Evolutionary conservation across 352 stramenopile genomes (phyloP), one percentile per base, ranked within the genome.

Genomic region (Globisporangium cystogenes): DNA sequence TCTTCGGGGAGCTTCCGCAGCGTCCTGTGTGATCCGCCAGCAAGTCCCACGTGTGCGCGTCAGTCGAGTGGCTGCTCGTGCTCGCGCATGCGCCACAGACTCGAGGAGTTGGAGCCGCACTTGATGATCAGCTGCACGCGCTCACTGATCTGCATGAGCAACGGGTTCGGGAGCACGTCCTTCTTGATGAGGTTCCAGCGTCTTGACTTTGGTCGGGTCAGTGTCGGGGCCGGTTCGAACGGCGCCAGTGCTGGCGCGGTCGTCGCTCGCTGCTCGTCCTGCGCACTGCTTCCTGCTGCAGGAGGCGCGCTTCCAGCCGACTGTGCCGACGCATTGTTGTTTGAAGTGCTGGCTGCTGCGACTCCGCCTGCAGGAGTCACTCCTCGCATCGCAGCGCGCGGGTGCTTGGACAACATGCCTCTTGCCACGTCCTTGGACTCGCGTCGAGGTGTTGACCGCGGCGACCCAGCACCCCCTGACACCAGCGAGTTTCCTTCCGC

Each of bases 51-150:
- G 31, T 18, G 10, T 45, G 21, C 10, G 12, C 37, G 15, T 21
- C 16, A 42, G 37, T 23, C 37, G 31, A 36, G 2, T 36, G 5
- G 7, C 7, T 8, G 12, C 31, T n/a, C n/a, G n/a, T 14, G 2
- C 31, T 8, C 12, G 31, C 31, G 10, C 31, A 36, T 8, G 1
- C 12, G 7, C 31, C 1, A 36, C 7, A 16, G 12, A 45, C 2
- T 29, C 7, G 18, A 1, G 33, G 41, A 8, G 23, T 29, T 12
- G 12, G 23, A 6, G 37, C 57, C 70, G 16, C 60, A 88, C 77
- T 78, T 52, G 62, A 89, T 89, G 53, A 87, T 86, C 29, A 82
- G 65, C 26, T 83, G 60, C 21, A 89, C 68, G 47, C 82, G 82
- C 11, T 74, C 74, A 33, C 68, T 85, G 51, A 89, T 52, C 33